Percentiles rank a stretch among this genome's conserved stretches.
Evolutionary conservation across 768 basidiomycete species (phyloP).

Genomic region (Auriculariales sp.): DNA sequence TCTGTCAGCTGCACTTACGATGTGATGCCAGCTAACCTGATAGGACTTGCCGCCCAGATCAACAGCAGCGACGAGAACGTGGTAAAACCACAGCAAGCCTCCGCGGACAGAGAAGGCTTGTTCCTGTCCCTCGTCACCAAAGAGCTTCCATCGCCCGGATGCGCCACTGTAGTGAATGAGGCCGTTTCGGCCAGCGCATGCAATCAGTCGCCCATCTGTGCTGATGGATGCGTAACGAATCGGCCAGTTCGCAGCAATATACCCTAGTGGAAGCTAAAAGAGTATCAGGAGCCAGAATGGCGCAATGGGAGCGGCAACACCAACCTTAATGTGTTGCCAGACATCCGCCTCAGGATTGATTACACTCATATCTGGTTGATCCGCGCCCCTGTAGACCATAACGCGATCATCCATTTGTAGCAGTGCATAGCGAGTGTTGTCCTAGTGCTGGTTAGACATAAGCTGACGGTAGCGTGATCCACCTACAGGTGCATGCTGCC

Average conservation of each 20-base stretch:
- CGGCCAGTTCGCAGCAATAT: constrained; percentile 86
- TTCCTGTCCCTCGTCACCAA: constrained; percentile 69
- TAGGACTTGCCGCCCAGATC: constrained; percentile 68
- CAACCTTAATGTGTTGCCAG: constrained; percentile 90
- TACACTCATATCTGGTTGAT: constrained; percentile 95
- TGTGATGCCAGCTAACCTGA: constrained; percentile 34
- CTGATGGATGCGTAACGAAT: constrained; percentile 85
- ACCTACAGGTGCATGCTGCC: constrained; percentile 79
- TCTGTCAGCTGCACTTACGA: background rate
- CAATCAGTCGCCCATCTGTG: constrained; percentile 79
- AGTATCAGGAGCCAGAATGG: constrained; percentile 2
- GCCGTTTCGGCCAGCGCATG: constrained; percentile 82
- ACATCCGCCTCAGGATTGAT: constrained; percentile 97
- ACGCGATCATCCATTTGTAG: constrained; percentile 91
- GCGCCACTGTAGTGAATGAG: constrained; percentile 87
- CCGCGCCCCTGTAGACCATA: constrained; percentile 86
- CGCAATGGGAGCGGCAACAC: constrained; percentile 1
- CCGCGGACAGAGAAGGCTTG: constrained; percentile 78
- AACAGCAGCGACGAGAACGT: constrained; percentile 82
- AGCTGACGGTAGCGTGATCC: background rate
- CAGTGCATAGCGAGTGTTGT: constrained; percentile 92
- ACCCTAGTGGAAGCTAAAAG: constrained; percentile 73
- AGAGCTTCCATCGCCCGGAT: constrained; percentile 91
- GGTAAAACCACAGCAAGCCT: constrained; percentile 92
- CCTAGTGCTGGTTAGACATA: constrained; percentile 31